Evolutionary conservation across 164 flowering plant species (phyloP).

Genomic region (Aristolochia fimbriata): DNA sequence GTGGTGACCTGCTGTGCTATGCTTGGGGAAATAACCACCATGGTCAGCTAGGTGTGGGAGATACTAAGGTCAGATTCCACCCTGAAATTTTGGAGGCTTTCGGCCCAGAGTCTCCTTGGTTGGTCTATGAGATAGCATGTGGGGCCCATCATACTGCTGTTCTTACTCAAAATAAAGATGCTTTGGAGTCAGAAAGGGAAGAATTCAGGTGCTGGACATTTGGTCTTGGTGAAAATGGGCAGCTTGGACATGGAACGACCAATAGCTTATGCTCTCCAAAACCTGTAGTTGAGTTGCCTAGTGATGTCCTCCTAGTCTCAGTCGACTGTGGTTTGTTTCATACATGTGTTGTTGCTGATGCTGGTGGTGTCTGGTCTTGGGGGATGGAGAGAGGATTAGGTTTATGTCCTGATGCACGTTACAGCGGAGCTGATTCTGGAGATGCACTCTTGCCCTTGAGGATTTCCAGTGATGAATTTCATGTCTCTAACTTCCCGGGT

Average conservation of each 20-base stretch:
- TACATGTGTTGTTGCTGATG: conserved; percentile 66
- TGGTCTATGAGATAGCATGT: conserved; percentile 64
- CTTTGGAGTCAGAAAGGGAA: conserved; percentile 8
- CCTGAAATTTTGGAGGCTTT: conserved; percentile 55
- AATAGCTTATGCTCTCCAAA: conserved; percentile 37
- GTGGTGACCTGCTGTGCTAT: conserved; percentile 57
- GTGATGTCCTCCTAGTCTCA: conserved; percentile 36
- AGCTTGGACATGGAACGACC: conserved; percentile 85
- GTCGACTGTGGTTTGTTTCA: conserved; percentile 87
- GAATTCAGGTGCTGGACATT: conserved; percentile 78
- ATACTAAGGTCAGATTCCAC: conserved; percentile 35
- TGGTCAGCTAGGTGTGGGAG: conserved; percentile 85
- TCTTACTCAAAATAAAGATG: conserved; percentile 44
- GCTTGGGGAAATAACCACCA: conserved; percentile 78
- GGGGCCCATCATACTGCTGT: conserved; percentile 79
- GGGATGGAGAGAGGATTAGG: conserved; percentile 97
- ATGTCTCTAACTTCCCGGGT: conserved; percentile 27
- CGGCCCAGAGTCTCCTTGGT: conserved; percentile 34
- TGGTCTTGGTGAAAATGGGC: conserved; percentile 87
- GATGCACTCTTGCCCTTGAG: conserved; percentile 59
- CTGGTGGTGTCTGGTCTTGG: conserved; percentile 92
- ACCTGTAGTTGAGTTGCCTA: conserved; percentile 50
- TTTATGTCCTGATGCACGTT: conserved; percentile 71
- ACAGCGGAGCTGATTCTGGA: conserved; percentile 53
- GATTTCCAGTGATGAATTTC: conserved; percentile 21